Conservation (phyloP, 495 filamentous ascomycete species). For the Trichoderma reesei region DNA sequence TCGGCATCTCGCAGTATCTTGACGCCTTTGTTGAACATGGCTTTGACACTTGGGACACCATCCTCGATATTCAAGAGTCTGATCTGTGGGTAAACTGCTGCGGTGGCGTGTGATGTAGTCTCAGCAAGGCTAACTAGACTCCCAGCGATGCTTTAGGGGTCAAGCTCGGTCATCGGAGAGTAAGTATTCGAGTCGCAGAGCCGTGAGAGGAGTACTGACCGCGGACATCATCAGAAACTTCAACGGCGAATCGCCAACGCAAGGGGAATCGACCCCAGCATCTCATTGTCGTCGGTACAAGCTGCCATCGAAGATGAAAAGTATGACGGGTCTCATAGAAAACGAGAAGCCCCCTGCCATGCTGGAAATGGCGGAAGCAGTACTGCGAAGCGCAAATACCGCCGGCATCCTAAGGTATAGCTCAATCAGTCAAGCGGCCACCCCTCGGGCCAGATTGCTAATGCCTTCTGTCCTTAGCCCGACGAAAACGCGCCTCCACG, state of each 20-base stretch:
- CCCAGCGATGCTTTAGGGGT: slow-evolving; percentile 56
- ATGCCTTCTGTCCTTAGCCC: slow-evolving; percentile 34
- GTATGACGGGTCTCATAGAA: not conserved
- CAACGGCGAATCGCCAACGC: slow-evolving; percentile 45
- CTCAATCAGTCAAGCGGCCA: not conserved
- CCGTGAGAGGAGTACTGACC: slow-evolving; percentile 14
- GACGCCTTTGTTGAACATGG: slow-evolving; percentile 60
- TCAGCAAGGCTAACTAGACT: slow-evolving; percentile 13
- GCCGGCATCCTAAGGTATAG: slow-evolving; percentile 66
- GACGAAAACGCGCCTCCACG: slow-evolving; percentile 71
- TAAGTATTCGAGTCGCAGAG: slow-evolving; percentile 28
- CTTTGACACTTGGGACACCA: slow-evolving; percentile 73
- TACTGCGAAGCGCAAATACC: slow-evolving; percentile 59
- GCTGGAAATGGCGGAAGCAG: slow-evolving; percentile 16
- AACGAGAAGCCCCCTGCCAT: not conserved
- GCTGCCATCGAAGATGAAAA: not conserved
- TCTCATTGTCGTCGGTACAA: slow-evolving; percentile 27
- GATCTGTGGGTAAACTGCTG: slow-evolving; percentile 49
- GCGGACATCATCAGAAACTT: slow-evolving; percentile 32
- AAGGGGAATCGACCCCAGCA: slow-evolving; percentile 44
- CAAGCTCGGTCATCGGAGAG: slow-evolving; percentile 69
- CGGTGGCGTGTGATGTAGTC: not conserved
- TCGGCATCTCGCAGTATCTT: slow-evolving; percentile 66
- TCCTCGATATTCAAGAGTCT: slow-evolving; percentile 70
- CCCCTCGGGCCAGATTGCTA: not conserved